phyloP scores from a whole-genome alignment of 306 rosid species.

The Trifolium pratense region DNA sequence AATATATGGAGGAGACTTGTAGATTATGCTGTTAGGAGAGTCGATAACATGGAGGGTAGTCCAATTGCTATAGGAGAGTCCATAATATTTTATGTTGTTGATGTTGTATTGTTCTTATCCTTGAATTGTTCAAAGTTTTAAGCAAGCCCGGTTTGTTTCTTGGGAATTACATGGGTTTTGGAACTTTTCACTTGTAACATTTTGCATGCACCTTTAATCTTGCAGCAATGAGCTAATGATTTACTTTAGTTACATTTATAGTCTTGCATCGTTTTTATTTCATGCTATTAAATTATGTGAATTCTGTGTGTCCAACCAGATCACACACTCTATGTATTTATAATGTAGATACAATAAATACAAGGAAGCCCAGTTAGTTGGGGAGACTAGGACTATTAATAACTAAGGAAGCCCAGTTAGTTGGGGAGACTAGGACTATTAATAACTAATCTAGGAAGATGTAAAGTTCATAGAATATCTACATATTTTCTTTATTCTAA shows the following conservation, averaged over 20 bases:
- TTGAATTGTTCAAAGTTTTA: slow-evolving; percentile 9
- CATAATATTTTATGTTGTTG: too few species aligned
- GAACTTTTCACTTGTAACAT: slow-evolving; percentile 16
- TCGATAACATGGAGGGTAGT: neutral
- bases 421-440: too few species aligned
- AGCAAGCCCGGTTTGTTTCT: neutral
- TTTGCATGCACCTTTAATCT: slow-evolving; percentile 1
- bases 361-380: too few species aligned
- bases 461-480: too few species aligned
- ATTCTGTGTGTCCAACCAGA: too few species aligned
- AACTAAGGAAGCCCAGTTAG: too few species aligned
- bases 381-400: too few species aligned
- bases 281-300: too few species aligned
- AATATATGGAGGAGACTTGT: neutral
- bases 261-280: slow-evolving; percentile 1
- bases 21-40: neutral
- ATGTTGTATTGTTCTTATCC: neutral
- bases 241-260: slow-evolving; percentile 14
- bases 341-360: too few species aligned
- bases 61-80: neutral
- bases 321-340: too few species aligned
- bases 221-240: slow-evolving; percentile 20
- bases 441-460: too few species aligned
- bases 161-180: neutral
- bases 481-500: too few species aligned